Evolutionary conservation across 805 yeast genomes (phyloP).

Genomic region (Candida mattraensis): DNA sequence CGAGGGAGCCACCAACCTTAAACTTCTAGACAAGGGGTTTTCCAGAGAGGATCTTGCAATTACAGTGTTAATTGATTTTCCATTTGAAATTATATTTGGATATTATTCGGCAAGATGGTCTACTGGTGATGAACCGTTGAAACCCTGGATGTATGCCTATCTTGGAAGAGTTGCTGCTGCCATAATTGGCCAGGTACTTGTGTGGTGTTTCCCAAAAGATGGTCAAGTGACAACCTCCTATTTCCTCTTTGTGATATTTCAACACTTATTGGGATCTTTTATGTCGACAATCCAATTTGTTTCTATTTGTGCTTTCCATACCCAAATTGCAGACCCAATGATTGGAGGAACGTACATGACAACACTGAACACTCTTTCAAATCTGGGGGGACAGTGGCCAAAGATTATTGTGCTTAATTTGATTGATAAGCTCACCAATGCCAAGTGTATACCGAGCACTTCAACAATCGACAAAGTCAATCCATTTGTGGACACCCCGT

Average conservation of each 20-base stretch:
- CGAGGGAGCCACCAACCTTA: conserved; percentile 93
- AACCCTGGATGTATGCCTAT: conserved; percentile 89
- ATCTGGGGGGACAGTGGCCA: conserved; percentile 98
- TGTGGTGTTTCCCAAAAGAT: conserved; percentile 65
- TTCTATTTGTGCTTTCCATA: conserved; percentile 91
- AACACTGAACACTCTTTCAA: conserved; percentile 84
- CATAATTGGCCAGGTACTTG: conserved; percentile 67
- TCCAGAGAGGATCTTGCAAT: conserved; percentile 92
- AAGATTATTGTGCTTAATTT: conserved; percentile 72
- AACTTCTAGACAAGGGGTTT: conserved; percentile 85
- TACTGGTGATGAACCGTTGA: conserved; percentile 68
- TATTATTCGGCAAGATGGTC: conserved; percentile 97
- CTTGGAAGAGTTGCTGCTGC: conserved; percentile 81
- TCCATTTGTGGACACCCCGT: conserved; percentile 26
- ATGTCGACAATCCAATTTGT: conserved; percentile 96
- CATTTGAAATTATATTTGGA: conserved; percentile 93
- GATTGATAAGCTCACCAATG: conserved; percentile 75
- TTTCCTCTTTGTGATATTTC: conserved; percentile 71
- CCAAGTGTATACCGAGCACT: conserved; percentile 50
- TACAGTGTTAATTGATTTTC: conserved; percentile 91
- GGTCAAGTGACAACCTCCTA: conserved; percentile 50
- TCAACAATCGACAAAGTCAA: conserved; percentile 12
- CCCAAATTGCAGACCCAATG: conserved; percentile 90
- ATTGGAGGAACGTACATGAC: conserved; percentile 99
- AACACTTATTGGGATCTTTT: conserved; percentile 83